These are phyloP conservation scores for Fusarium paranaense DNA, from an alignment of 2,329 filamentous ascomycete species.

Conservation along the genomic window DNA sequence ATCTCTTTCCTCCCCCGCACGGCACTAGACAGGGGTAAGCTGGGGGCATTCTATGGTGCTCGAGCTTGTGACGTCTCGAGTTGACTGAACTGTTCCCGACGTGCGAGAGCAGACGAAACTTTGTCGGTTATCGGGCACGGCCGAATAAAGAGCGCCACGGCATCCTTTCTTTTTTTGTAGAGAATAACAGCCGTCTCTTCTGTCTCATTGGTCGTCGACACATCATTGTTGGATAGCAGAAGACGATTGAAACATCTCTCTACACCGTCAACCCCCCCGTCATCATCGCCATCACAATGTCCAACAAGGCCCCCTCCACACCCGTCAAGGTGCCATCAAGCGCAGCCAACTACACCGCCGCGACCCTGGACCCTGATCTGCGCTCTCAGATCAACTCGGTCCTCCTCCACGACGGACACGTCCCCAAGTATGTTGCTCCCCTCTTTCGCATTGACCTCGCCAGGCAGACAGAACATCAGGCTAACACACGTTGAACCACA, in stretches of 20 bases:
- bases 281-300: slow-evolving; percentile 49
- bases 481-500: slow-evolving; percentile 7
- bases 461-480: neutral
- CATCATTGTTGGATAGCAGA: neutral
- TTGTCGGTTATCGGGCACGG: neutral
- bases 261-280: neutral
- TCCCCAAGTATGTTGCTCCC: slow-evolving; percentile 61
- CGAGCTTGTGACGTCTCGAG: neutral
- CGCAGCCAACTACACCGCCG: slow-evolving; percentile 69
- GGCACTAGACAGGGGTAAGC: neutral
- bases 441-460: neutral
- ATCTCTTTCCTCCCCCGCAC: neutral
- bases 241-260: neutral
- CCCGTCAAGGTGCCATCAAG: slow-evolving; percentile 71
- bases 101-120: neutral
- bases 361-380: slow-evolving; percentile 71
- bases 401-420: slow-evolving; percentile 69
- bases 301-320: slow-evolving; percentile 61
- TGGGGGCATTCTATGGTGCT: neutral
- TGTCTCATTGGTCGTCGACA: neutral
- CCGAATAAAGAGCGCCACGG: neutral
- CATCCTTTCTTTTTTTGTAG: neutral
- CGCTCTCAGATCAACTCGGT: slow-evolving; percentile 72
- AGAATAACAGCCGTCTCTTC: neutral
- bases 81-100: neutral